Percentiles rank a stretch among this genome's conserved stretches.
These are phyloP conservation scores for Thermomucor indicae-seudaticae DNA, from an alignment of 371 early-diverging fungal genomes.

Conservation along the genomic window DNA sequence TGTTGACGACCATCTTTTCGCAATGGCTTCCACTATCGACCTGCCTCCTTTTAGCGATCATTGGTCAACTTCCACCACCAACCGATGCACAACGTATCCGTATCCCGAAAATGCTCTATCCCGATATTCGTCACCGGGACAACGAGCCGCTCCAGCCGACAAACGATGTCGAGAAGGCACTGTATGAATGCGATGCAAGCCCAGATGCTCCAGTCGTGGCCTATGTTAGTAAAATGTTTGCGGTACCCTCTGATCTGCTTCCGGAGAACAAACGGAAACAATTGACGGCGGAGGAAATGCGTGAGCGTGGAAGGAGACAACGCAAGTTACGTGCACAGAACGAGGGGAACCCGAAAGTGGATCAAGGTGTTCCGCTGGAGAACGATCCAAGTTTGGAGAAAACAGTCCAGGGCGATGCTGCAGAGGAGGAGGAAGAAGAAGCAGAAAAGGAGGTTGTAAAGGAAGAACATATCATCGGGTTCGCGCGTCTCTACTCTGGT, in stretches of 20 bases:
- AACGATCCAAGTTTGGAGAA: constrained; percentile 18
- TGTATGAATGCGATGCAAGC: constrained; percentile 54
- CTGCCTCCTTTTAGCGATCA: constrained; percentile 71
- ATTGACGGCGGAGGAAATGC: constrained; percentile 87
- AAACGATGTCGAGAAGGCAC: constrained; percentile 56
- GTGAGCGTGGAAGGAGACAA: constrained; percentile 68
- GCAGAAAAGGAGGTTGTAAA: constrained; percentile 21
- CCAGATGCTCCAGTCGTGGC: constrained; percentile 67
- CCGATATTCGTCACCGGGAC: constrained; percentile 36
- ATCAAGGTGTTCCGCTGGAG: constrained; percentile 37
- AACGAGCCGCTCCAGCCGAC: constrained; percentile 41
- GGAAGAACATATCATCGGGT: constrained; percentile 76
- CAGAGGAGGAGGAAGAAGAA: constrained; percentile 28
- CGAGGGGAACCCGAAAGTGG: constrained; percentile 13
- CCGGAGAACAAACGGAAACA: constrained; percentile 70
- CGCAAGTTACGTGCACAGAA: constrained; percentile 34
- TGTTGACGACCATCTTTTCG: constrained; percentile 76
- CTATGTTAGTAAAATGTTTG: constrained; percentile 92
- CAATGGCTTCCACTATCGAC: constrained; percentile 84
- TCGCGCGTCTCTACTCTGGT: constrained; percentile 92
- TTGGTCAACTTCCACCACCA: constrained; percentile 90
- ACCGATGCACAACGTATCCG: constrained; percentile 75
- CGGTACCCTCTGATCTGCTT: constrained; percentile 68
- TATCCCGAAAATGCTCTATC: constrained; percentile 76
- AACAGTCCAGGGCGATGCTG: constrained; percentile 28